phyloP scores from a whole-genome alignment of 768 basidiomycete genomes.

The Trametes meyenii region DNA sequence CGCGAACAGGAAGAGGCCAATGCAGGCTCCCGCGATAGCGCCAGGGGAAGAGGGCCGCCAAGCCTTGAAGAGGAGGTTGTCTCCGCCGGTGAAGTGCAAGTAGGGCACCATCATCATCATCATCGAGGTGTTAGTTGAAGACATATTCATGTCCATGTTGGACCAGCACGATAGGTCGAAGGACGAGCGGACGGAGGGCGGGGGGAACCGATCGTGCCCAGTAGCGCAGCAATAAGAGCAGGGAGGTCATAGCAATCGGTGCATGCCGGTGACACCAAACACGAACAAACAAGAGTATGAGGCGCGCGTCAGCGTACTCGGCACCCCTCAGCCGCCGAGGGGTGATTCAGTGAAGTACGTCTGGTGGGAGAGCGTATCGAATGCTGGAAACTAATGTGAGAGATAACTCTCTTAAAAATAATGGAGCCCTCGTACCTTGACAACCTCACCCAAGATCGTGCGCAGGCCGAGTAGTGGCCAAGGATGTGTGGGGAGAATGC shows the following conservation, averaged over 20 bases:
- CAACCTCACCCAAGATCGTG: too few species aligned
- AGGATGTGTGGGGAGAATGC: too few species aligned
- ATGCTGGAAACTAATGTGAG: too few species aligned
- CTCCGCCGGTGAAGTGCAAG: constrained; percentile 69
- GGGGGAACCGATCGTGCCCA: too few species aligned
- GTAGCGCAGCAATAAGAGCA: background rate
- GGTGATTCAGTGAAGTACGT: too few species aligned
- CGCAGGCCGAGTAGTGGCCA: too few species aligned
- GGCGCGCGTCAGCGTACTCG: too few species aligned
- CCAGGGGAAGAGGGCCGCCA: constrained; percentile 72
- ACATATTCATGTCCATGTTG: constrained; percentile 4
- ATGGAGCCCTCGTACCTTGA: too few species aligned
- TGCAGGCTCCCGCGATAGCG: constrained; percentile 73
- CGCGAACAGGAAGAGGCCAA: constrained; percentile 68
- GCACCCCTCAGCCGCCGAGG: too few species aligned
- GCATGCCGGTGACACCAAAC: background rate
- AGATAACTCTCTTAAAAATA: too few species aligned
- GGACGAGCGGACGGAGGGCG: background rate
- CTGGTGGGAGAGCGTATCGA: too few species aligned
- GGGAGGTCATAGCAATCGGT: background rate
- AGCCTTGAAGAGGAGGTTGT: constrained; percentile 64
- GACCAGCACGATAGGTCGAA: too few species aligned
- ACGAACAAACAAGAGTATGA: background rate
- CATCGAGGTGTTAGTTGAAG: constrained; percentile 9
- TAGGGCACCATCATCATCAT: constrained; percentile 57